phyloP scores from a whole-genome alignment of 2,329 filamentous ascomycete genomes.

The Dryadomyces quercus-mongolicae region DNA sequence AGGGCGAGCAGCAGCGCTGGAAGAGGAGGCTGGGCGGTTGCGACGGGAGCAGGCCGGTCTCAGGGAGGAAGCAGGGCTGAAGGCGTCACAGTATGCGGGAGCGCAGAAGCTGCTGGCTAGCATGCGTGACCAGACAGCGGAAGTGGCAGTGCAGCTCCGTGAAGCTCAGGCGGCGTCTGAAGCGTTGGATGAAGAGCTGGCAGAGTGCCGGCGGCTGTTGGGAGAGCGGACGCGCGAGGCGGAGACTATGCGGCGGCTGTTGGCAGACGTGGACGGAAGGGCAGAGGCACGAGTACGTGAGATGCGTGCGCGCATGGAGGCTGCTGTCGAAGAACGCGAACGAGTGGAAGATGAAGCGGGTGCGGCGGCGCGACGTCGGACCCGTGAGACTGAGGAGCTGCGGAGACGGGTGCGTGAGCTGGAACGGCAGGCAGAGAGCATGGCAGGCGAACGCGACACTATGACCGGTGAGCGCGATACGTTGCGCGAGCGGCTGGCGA shows the following conservation, averaged over 20 bases:
- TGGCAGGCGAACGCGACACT: constrained; percentile 65
- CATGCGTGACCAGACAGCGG: constrained; percentile 85
- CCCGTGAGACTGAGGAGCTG: constrained; percentile 78
- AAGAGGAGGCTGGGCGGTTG: constrained; percentile 59
- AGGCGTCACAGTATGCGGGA: constrained; percentile 76
- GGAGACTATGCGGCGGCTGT: constrained; percentile 83
- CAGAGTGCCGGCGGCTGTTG: constrained; percentile 76
- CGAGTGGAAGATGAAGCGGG: constrained; percentile 83
- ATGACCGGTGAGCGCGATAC: constrained; percentile 51
- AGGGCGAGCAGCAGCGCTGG: constrained; percentile 50
- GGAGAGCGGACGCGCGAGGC: constrained; percentile 81
- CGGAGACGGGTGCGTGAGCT: constrained; percentile 68
- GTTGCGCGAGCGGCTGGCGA: constrained; percentile 49
- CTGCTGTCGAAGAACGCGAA: constrained; percentile 87
- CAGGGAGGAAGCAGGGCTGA: constrained; percentile 53
- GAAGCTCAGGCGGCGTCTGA: constrained; percentile 75
- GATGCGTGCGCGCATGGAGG: constrained; percentile 78
- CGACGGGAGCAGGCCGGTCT: constrained; percentile 49
- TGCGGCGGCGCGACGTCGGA: constrained; percentile 60
- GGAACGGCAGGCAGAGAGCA: constrained; percentile 61
- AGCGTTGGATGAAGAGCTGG: constrained; percentile 81
- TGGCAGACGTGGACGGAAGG: constrained; percentile 75
- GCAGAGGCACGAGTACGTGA: constrained; percentile 75
- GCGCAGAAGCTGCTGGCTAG: constrained; percentile 77
- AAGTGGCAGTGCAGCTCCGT: constrained; percentile 83